A percentile compares a stretch with the other conserved stretches of the same genome.
These are phyloP conservation scores for Phascolomyces articulosus DNA, from an alignment of 371 early-diverging fungal genomes.

Conservation along the genomic window DNA sequence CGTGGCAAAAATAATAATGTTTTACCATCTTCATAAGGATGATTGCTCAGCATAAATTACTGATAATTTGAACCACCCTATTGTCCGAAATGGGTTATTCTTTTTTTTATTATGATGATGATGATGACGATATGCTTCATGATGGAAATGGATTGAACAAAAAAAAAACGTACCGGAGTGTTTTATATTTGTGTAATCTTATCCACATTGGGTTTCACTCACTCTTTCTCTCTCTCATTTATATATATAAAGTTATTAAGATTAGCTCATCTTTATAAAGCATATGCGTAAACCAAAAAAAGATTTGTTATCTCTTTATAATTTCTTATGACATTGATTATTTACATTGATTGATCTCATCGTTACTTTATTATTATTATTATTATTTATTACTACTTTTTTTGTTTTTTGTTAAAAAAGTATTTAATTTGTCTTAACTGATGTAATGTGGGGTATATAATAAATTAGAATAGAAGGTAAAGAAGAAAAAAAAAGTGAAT, in stretches of 20 bases:
- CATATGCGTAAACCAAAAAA: background rate
- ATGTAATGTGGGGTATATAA: background rate
- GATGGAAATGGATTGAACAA: too few species aligned
- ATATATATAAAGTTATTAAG: background rate
- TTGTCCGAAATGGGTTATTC: conserved; percentile 1
- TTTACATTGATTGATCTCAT: too few species aligned
- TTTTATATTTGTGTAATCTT: background rate
- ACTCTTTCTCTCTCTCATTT: background rate
- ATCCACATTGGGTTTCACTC: background rate
- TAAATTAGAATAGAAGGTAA: background rate
- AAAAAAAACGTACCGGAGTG: too few species aligned
- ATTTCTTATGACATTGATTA: background rate
- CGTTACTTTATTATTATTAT: background rate
- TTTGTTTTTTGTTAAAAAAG: background rate
- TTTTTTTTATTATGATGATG: too few species aligned
- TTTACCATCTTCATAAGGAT: background rate
- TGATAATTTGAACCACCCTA: too few species aligned
- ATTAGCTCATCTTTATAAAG: conserved; percentile 4
- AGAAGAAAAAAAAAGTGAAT: background rate
- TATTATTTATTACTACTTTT: background rate
- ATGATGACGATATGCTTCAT: too few species aligned
- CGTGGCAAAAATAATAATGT: background rate
- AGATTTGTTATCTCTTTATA: background rate
- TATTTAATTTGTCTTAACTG: too few species aligned
- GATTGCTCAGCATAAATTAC: conserved; percentile 8